Base-by-base conservation (phyloP, 192 early-diverging fungal genomes). In the Backusella psychrophila region DNA sequence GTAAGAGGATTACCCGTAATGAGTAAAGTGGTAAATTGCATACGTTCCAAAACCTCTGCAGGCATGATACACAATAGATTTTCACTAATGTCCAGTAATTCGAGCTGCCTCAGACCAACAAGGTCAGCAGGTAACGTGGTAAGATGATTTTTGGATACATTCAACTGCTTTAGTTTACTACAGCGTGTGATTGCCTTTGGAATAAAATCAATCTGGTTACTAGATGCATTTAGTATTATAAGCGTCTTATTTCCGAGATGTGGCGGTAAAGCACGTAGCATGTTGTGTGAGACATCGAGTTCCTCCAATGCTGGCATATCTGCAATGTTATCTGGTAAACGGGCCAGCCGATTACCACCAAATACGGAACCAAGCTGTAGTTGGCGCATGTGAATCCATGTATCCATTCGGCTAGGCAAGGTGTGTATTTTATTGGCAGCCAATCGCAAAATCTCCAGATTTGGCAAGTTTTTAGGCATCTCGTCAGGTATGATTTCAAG, bases 1-100 rank as follows among this genome's bases (percentile, higher is more conserved):
- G 87, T 86, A 72, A 88, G 75, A 2, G 87, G 87, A 39, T 88
- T 88, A 12, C 87, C 87, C 11, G 84, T 88, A 35, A 88, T 80
- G 17, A 88, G 74, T 4, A 88, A 70, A 6, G 87, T 88, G 0
- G 84, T 85, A 63, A 29, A 63, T 67, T 82, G 81, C 81, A 82
- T 82, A 23, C 42, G 68, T 19, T 78, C 74, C n/a, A 79, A 36
- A 23, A 82, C 69, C 26, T 82, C 77, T n/a, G 74, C 52, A 33
- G 81, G 81, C 23, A 82, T 52, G 26, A 82, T 79, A 38, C 81
- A 82, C 19, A 82, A 29, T 1, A 82, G 52, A 59, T 82, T 82
- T 63, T 76, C 77, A n/a, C 69, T 73, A 17, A 82, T 74, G 59
- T 82, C 81, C 31, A 82, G 52, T 21, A 79, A 38, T n/a, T 78